phyloP scores from a whole-genome alignment of 2,329 filamentous ascomycete species.

The Alternaria atra region DNA sequence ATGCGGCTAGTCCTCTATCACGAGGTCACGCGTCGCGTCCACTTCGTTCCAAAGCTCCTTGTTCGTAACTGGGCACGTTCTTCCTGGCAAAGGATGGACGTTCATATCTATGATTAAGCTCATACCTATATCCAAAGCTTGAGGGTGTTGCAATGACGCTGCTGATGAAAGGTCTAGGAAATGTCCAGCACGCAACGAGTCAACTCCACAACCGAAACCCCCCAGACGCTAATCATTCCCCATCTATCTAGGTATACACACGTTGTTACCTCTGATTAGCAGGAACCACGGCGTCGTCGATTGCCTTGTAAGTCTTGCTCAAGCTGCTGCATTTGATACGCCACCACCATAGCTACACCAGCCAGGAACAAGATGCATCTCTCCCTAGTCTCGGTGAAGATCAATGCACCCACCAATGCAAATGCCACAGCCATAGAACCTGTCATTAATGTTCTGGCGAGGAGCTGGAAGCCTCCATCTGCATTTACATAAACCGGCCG shows the following conservation, averaged over 20 bases:
- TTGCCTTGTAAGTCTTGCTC: not conserved
- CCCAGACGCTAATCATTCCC: not conserved
- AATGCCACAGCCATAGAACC: not conserved
- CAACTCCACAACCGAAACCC: not conserved
- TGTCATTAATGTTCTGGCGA: not conserved
- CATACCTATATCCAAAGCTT: not conserved
- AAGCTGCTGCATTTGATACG: not conserved
- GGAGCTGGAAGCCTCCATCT: not conserved
- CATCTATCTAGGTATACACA: not conserved
- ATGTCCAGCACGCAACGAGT: not conserved
- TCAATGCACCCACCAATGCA: not conserved
- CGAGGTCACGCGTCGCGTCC: slow-evolving; percentile 15
- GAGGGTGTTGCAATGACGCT: not conserved
- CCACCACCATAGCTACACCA: not conserved
- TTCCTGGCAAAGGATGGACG: not conserved
- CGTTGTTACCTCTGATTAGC: not conserved
- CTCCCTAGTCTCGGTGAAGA: not conserved
- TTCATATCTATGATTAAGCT: too few relatives aligned
- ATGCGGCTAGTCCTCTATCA: slow-evolving; percentile 12
- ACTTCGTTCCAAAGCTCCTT: too few relatives aligned
- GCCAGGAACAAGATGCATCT: not conserved
- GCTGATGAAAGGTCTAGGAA: not conserved
- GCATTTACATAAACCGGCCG: not conserved
- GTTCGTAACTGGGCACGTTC: not conserved
- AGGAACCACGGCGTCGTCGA: not conserved